phyloP scores from a whole-genome alignment of 2,329 filamentous ascomycete species.

The Phyllosticta paracitricarpa region DNA sequence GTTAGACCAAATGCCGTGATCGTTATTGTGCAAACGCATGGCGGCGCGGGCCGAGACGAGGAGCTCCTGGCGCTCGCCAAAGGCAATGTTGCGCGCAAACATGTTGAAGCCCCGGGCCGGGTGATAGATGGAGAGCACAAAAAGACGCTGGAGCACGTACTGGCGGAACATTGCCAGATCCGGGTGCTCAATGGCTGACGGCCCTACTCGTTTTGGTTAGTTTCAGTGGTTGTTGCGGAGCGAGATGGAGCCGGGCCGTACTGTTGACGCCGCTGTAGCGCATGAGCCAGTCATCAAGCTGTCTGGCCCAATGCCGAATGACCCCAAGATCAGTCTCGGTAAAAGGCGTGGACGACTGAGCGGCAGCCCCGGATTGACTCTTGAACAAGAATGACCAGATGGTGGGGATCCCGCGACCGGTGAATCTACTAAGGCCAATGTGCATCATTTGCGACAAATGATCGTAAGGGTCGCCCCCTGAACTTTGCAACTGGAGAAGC shows the following conservation, averaged over 20 bases:
- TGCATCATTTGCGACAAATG: conserved; percentile 38
- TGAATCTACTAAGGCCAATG: conserved; percentile 33
- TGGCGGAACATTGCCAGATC: conserved; percentile 31
- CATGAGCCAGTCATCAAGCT: conserved; percentile 34
- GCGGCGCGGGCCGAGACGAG: conserved; percentile 33
- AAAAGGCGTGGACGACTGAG: conserved; percentile 20
- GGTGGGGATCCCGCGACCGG: conserved; percentile 32
- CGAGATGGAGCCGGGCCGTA: neutral
- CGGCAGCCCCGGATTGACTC: conserved; percentile 12
- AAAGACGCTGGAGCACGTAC: conserved; percentile 33
- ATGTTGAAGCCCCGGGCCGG: conserved; percentile 32
- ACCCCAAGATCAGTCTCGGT: conserved; percentile 32
- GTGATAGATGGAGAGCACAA: conserved; percentile 36
- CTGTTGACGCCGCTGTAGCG: conserved; percentile 22
- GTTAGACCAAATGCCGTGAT: conserved; percentile 35
- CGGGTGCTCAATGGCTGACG: conserved; percentile 23
- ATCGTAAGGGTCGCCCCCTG: conserved; percentile 32
- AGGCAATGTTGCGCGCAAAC: conserved; percentile 29
- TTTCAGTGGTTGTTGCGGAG: neutral
- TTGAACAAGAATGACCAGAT: conserved; percentile 35
- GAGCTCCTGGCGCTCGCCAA: conserved; percentile 32
- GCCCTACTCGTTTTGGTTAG: conserved; percentile 16
- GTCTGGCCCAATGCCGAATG: conserved; percentile 34
- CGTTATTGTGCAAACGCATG: conserved; percentile 31
- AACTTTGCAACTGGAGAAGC: conserved; percentile 24